phyloP scores from a whole-genome alignment of 2,329 filamentous ascomycete species.

The Aspergillus versicolor region DNA sequence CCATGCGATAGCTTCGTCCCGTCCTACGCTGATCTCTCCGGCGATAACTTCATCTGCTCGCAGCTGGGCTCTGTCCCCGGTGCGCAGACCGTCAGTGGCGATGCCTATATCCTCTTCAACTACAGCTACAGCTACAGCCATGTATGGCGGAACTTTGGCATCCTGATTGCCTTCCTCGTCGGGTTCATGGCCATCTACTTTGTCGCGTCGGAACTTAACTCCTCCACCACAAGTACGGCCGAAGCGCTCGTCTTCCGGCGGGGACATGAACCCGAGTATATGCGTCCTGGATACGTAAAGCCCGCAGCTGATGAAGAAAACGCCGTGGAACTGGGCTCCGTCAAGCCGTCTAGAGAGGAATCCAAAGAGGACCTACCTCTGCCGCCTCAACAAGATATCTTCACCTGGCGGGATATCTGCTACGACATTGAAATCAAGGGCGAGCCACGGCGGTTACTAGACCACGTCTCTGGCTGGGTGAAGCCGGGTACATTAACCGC shows the following conservation, averaged over 20 bases:
- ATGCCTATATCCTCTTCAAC: slow-evolving; percentile 56
- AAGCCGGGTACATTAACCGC: slow-evolving; percentile 87
- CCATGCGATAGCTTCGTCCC: slow-evolving; percentile 51
- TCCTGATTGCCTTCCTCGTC: slow-evolving; percentile 47
- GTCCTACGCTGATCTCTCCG: slow-evolving; percentile 42
- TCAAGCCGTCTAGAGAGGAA: neutral
- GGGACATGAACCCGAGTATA: slow-evolving; percentile 6
- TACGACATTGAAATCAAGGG: slow-evolving; percentile 77
- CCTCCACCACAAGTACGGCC: slow-evolving; percentile 65
- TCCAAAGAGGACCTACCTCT: slow-evolving; percentile 22
- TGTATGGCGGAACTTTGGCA: slow-evolving; percentile 68
- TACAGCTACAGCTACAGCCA: slow-evolving; percentile 59
- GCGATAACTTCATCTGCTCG: slow-evolving; percentile 30
- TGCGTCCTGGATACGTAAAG: neutral
- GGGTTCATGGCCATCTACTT: slow-evolving; percentile 60
- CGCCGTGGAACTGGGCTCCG: too few species aligned
- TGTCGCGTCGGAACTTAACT: slow-evolving; percentile 35
- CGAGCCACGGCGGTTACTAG: slow-evolving; percentile 69
- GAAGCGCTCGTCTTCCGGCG: neutral
- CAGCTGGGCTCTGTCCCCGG: slow-evolving; percentile 56
- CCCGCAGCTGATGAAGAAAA: too few species aligned
- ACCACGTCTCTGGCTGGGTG: slow-evolving; percentile 86
- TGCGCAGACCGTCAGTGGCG: slow-evolving; percentile 61
- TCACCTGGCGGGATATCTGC: slow-evolving; percentile 82
- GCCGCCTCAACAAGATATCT: slow-evolving; percentile 67